These are phyloP conservation scores for Oropetium thomaeum DNA, from an alignment of 176 grass and related monocot species.

Conservation along the genomic window DNA sequence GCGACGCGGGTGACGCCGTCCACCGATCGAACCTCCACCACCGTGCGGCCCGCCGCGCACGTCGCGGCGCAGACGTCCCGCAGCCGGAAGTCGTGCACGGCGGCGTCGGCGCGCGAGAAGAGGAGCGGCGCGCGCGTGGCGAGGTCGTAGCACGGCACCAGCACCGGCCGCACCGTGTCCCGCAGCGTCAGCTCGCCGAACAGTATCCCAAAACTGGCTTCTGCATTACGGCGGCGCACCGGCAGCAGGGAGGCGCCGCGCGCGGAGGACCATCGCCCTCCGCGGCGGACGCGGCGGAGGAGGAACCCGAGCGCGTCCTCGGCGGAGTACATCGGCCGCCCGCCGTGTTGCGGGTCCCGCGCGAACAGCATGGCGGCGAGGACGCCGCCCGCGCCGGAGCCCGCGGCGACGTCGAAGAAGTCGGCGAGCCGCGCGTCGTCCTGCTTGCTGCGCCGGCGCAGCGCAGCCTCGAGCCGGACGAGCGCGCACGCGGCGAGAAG, in stretches of 20 bases:
- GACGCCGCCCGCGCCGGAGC: slow-evolving; percentile 86
- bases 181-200: slow-evolving; percentile 69
- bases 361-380: slow-evolving; percentile 74
- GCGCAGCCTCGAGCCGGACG: slow-evolving; percentile 58
- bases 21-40: slow-evolving; percentile 48
- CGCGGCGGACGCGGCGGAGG: slow-evolving; percentile 25
- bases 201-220: slow-evolving; percentile 3
- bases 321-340: slow-evolving; percentile 58
- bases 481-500: slow-evolving; percentile 64
- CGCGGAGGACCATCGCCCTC: slow-evolving; percentile 14
- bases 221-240: background rate
- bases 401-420: slow-evolving; percentile 81
- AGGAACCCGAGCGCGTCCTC: slow-evolving; percentile 76
- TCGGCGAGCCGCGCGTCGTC: slow-evolving; percentile 47
- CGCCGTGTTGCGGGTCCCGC: slow-evolving; percentile 26
- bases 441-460: slow-evolving; percentile 27
- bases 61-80: slow-evolving; percentile 80
- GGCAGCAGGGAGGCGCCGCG: background rate
- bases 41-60: slow-evolving; percentile 29
- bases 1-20: slow-evolving; percentile 58
- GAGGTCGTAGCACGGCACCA: slow-evolving; percentile 85
- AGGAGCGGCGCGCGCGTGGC: slow-evolving; percentile 66
- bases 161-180: slow-evolving; percentile 66
- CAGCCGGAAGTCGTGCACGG: slow-evolving; percentile 68
- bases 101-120: slow-evolving; percentile 82